Evolutionary conservation across 495 filamentous ascomycete species (phyloP).

Genomic region (Penicillium psychrofluorescens): DNA sequence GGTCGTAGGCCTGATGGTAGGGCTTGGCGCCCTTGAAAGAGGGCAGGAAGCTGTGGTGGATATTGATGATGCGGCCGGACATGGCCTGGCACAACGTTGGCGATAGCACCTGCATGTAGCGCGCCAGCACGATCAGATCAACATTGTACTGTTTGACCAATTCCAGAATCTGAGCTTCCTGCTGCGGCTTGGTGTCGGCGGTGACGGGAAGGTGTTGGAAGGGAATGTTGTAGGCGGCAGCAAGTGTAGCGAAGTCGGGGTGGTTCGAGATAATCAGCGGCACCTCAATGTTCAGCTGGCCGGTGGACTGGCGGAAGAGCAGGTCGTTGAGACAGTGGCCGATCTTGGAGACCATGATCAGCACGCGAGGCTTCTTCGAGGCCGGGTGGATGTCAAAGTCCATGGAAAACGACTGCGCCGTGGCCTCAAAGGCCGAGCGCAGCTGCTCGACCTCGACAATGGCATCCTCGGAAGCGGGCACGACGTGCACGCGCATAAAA

Average conservation of each 20-base stretch:
- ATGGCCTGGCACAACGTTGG: conserved; percentile 63
- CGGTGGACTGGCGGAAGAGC: conserved; percentile 59
- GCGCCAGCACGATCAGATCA: conserved; percentile 68
- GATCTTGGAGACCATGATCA: conserved; percentile 79
- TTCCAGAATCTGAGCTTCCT: conserved; percentile 59
- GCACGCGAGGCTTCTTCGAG: conserved; percentile 55
- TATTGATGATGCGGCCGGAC: conserved; percentile 73
- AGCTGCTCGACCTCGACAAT: conserved; percentile 38
- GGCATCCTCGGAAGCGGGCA: conserved; percentile 29
- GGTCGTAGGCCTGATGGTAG: conserved; percentile 72
- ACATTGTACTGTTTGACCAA: conserved; percentile 55
- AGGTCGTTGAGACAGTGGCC: conserved; percentile 75
- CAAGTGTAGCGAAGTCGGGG: conserved; percentile 59
- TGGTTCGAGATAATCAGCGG: conserved; percentile 67
- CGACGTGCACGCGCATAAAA: conserved; percentile 75
- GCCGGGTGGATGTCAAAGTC: conserved; percentile 56
- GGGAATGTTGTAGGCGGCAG: conserved; percentile 60
- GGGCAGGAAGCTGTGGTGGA: conserved; percentile 73
- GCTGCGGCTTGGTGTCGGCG: conserved; percentile 57
- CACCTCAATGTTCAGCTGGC: conserved; percentile 56
- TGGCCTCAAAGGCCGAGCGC: conserved; percentile 38
- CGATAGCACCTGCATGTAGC: conserved; percentile 77
- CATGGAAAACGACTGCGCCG: conserved; percentile 51
- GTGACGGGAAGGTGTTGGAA: conserved; percentile 70
- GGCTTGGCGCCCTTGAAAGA: conserved; percentile 76